These are phyloP conservation scores for Arachis hypogaea DNA, from an alignment of 306 rosid species.

Conservation along the genomic window DNA sequence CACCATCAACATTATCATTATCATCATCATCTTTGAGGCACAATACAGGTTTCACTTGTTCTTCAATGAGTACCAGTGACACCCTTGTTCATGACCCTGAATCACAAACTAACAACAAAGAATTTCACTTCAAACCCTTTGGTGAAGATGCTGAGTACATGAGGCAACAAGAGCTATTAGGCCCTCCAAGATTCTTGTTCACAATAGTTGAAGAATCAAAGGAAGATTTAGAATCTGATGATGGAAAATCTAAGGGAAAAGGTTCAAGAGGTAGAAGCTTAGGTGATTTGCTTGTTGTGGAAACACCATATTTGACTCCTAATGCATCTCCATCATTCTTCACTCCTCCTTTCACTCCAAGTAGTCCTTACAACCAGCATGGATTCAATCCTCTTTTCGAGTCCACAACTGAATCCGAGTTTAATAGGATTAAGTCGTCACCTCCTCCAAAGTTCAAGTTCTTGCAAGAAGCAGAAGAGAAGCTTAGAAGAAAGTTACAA, in stretches of 20 bases:
- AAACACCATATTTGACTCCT: slow-evolving; percentile 91
- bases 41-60: slow-evolving; percentile 57
- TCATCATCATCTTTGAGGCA: slow-evolving; percentile 65
- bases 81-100: slow-evolving; percentile 58
- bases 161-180: slow-evolving; percentile 66
- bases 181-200: slow-evolving; percentile 85
- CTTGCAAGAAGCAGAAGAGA: slow-evolving; percentile 92
- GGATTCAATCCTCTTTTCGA: slow-evolving; percentile 84
- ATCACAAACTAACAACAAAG: slow-evolving; percentile 56
- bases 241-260: slow-evolving; percentile 62
- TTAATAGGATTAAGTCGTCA: slow-evolving; percentile 79
- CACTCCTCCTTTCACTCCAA: slow-evolving; percentile 81
- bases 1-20: slow-evolving; percentile 63
- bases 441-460: slow-evolving; percentile 98
- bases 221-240: slow-evolving; percentile 93
- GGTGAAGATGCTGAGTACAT: slow-evolving; percentile 76
- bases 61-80: slow-evolving; percentile 62
- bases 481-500: slow-evolving; percentile 62
- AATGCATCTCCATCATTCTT: slow-evolving; percentile 74
- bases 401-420: slow-evolving; percentile 82
- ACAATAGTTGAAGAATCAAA: slow-evolving; percentile 93
- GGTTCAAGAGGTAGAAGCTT: slow-evolving; percentile 70
- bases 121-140: slow-evolving; percentile 66
- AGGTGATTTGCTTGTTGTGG: slow-evolving; percentile 77
- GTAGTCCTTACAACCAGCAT: slow-evolving; percentile 48